phyloP scores from a whole-genome alignment of 139 green algal genomes.

The Auxenochlorella protothecoides region DNA sequence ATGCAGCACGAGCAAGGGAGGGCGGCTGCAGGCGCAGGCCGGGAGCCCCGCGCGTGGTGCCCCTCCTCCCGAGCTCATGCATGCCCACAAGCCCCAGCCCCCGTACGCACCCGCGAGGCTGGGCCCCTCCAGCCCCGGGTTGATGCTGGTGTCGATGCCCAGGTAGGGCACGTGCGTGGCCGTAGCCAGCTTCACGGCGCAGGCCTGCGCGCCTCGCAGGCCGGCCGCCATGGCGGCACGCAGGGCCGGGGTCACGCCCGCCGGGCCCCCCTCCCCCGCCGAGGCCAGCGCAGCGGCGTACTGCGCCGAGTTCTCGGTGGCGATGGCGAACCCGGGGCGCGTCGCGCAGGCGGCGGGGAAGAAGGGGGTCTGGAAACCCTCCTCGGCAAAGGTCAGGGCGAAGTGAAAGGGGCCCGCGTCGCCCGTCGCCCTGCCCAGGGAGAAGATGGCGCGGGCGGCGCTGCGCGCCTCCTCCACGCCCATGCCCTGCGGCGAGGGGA shows the following conservation, averaged over 20 bases:
- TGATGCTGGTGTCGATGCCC: constrained; percentile 35
- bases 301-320: constrained; percentile 27
- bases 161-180: constrained; percentile 14
- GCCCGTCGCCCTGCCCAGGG: background rate
- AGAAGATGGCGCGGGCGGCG: constrained; percentile 7
- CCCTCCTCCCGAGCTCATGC: background rate
- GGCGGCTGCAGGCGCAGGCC: too few species aligned
- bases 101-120: constrained; percentile 2
- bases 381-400: constrained; percentile 18
- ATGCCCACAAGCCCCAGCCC: background rate
- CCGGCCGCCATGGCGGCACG: background rate
- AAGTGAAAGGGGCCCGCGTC: constrained; percentile 32
- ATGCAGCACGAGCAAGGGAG: background rate
- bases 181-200: constrained; percentile 1
- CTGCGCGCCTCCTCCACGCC: constrained; percentile 1
- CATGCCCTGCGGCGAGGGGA: constrained; percentile 3
- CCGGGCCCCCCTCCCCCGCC: background rate
- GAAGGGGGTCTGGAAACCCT: constrained; percentile 22
- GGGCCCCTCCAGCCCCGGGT: constrained; percentile 28
- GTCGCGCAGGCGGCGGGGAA: constrained; percentile 28
- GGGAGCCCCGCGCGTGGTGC: background rate
- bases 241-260: background rate
- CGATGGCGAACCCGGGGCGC: constrained; percentile 22
- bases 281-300: constrained; percentile 23
- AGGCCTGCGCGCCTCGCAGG: constrained; percentile 5